Evolutionary conservation across 495 filamentous ascomycete genomes (phyloP).

Genomic region (Pseudotulostoma volvatum): DNA sequence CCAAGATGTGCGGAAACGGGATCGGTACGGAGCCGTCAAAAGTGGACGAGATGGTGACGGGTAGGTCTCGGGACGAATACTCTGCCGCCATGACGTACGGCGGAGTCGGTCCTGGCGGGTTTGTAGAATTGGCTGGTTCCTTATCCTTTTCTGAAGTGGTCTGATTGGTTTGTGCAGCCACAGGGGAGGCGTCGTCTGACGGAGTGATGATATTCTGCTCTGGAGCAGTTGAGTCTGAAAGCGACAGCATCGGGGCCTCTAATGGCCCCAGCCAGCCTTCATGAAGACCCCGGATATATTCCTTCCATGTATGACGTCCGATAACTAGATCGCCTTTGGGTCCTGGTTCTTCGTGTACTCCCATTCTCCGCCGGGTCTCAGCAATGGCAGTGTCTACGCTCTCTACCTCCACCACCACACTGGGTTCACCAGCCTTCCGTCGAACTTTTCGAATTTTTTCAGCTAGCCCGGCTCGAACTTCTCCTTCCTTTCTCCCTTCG

Average conservation of each 20-base stretch:
- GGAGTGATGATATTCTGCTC: constrained; percentile 11
- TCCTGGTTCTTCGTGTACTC: constrained; percentile 53
- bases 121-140: constrained; percentile 36
- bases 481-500: constrained; percentile 76
- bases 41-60: constrained; percentile 41
- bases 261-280: constrained; percentile 93
- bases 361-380: constrained; percentile 38
- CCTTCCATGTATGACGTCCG: constrained; percentile 91
- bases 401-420: constrained; percentile 20
- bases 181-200: constrained; percentile 18
- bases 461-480: constrained; percentile 66
- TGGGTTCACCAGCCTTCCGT: constrained; percentile 35
- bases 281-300: constrained; percentile 84
- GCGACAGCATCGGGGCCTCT: constrained; percentile 25
- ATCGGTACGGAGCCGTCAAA: constrained; percentile 54
- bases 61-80: constrained; percentile 46
- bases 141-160: constrained; percentile 17
- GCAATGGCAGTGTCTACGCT: constrained; percentile 37
- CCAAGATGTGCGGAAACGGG: constrained; percentile 75
- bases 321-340: constrained; percentile 72
- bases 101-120: constrained; percentile 26
- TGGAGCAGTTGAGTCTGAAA: constrained; percentile 11
- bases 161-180: constrained; percentile 5
- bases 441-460: constrained; percentile 61
- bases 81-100: constrained; percentile 54